Evolutionary conservation across 1,139 yeast species (phyloP).

Genomic region (Tardiomyces digboiensis): DNA sequence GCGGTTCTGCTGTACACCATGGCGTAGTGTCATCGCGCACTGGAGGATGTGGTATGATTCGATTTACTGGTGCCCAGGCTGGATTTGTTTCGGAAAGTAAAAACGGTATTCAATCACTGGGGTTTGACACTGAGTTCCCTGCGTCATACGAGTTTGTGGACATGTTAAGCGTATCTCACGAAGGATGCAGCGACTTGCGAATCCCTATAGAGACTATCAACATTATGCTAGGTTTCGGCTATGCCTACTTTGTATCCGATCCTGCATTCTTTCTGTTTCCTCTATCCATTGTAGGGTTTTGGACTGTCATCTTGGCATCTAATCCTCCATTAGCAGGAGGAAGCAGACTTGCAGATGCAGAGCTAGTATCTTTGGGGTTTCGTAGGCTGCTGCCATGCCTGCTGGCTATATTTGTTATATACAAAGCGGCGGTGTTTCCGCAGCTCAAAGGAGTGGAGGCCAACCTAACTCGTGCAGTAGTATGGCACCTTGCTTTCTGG

Average conservation of each 20-base stretch:
- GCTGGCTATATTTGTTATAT: constrained; percentile 64
- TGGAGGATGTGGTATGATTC: constrained; percentile 76
- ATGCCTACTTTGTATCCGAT: constrained; percentile 47
- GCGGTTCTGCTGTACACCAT: constrained; percentile 87
- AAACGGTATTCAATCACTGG: constrained; percentile 40
- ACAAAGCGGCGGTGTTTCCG: constrained; percentile 42
- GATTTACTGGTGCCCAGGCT: constrained; percentile 46
- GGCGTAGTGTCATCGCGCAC: constrained; percentile 61
- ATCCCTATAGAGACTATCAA: constrained; percentile 46
- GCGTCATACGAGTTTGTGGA: constrained; percentile 51
- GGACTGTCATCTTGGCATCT: constrained; percentile 73
- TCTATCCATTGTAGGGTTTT: constrained; percentile 58
- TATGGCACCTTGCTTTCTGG: constrained; percentile 84
- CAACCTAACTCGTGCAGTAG: constrained; percentile 40
- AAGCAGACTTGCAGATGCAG: constrained; percentile 37
- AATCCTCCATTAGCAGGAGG: constrained; percentile 71
- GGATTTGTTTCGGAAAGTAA: constrained; percentile 30
- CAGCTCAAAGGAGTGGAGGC: constrained; percentile 22
- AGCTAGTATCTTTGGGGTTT: constrained; percentile 59
- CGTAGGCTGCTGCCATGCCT: constrained; percentile 69
- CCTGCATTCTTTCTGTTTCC: constrained; percentile 58
- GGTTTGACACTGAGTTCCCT: constrained; percentile 66
- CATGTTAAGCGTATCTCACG: constrained; percentile 20
- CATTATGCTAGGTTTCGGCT: constrained; percentile 40
- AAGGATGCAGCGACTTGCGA: constrained; percentile 62